These are phyloP conservation scores for Botryotinia convoluta DNA, from an alignment of 2,329 filamentous ascomycete species.

Conservation along the genomic window DNA sequence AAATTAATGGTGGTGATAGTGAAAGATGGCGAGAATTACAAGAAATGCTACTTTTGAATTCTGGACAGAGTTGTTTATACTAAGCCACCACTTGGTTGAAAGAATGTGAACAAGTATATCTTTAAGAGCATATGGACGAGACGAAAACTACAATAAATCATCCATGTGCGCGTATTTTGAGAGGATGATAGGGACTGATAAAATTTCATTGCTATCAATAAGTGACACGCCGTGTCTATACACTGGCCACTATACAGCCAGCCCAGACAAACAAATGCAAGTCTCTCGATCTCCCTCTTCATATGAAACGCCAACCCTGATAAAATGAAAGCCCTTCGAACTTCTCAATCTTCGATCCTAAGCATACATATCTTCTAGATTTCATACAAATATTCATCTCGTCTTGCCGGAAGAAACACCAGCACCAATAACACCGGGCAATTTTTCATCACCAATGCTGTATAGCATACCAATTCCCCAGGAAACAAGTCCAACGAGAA, in stretches of 20 bases:
- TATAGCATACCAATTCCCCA: conserved; percentile 77
- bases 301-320: conserved; percentile 14
- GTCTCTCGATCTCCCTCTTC: conserved; percentile 11
- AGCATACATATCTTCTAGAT: conserved; percentile 18
- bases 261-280: conserved; percentile 18
- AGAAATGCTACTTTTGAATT: not conserved
- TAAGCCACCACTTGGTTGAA: not conserved
- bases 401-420: conserved; percentile 71
- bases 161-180: not conserved
- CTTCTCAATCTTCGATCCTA: conserved; percentile 7
- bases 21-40: not conserved
- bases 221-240: conserved; percentile 5
- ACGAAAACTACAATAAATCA: not conserved
- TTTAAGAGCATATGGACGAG: not conserved
- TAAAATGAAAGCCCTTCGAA: conserved; percentile 5
- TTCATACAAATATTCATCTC: conserved; percentile 29
- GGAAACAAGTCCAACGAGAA: conserved; percentile 64
- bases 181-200: not conserved
- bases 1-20: not conserved
- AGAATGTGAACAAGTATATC: not conserved
- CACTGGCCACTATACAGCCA: conserved; percentile 15
- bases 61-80: not conserved
- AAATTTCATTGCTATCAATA: conserved; percentile 13
- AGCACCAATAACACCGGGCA: conserved; percentile 94
- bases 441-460: conserved; percentile 78